Evolutionary conservation across 192 early-diverging fungal species (phyloP).

Genomic region (Coemansia asiatica): DNA sequence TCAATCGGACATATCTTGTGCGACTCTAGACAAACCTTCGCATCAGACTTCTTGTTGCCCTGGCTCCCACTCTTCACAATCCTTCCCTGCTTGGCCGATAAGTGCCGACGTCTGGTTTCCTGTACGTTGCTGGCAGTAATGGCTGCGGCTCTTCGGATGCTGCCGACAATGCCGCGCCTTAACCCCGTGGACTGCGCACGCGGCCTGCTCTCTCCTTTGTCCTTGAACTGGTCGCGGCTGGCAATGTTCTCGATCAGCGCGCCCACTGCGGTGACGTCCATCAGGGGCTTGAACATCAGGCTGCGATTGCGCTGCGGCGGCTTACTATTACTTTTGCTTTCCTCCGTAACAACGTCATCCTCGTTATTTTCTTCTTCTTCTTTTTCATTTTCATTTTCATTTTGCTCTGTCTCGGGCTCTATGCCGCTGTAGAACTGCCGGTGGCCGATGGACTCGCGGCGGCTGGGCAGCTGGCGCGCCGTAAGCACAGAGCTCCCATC

Average conservation of each 20-base stretch:
- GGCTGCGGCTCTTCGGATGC: constrained; percentile 18
- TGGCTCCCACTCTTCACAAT: too few relatives aligned
- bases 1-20: constrained; percentile 27
- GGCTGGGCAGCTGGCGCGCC: neutral
- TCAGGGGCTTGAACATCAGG: constrained; percentile 46
- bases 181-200: neutral
- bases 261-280: constrained; percentile 39
- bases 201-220: neutral
- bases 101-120: neutral
- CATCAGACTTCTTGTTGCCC: neutral
- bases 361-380: neutral
- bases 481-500: too few relatives aligned
- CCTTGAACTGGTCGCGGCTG: neutral
- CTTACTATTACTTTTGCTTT: neutral
- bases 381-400: neutral
- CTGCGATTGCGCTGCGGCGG: constrained; percentile 35
- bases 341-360: neutral
- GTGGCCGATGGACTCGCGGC: neutral
- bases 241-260: constrained; percentile 36
- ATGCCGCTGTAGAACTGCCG: neutral
- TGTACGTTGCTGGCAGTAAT: neutral
- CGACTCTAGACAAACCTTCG: neutral
- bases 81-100: too few relatives aligned
- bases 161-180: constrained; percentile 16
- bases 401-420: neutral